Evolutionary conservation across 1,284 basidiomycete genomes (phyloP), one percentile per base, ranked within the genome.

Genomic region (Naganishia sp.): DNA sequence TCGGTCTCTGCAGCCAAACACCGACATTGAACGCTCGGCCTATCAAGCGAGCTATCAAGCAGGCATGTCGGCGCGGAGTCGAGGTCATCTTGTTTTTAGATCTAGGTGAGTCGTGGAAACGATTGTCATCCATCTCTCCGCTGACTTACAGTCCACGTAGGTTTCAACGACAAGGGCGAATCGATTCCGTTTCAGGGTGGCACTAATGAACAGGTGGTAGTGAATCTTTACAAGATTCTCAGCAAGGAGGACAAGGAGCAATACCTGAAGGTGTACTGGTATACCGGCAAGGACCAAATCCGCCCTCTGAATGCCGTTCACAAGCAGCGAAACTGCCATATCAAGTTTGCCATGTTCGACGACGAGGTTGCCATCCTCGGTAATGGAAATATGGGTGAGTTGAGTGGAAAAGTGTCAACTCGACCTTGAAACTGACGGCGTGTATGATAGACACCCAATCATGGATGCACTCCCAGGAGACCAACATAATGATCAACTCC

Each of bases 401-500:
- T 61, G 21, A 25, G 21, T 23, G 5, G 7, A 31, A 18, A 45
- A 16, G 13, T 11, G 6, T 25, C 49, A 15, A n/a, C 13, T 21
- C n/a, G n/a, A 16, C 70, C 59, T 42, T 43, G 21, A 44, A 31
- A 28, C 42, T 31, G 39, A 23, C 28, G 28, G n/a, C 13, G 18
- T 3, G 15, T 21, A 13, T 36, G 36, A n/a, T 25, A 65, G 86
- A 87, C 70, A 85, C 84, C n/a, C 88, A 90, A 74, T 86, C 84
- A 18, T 90, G 88, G 87, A 90, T 85, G 82, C 90, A 91, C 77
- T 87, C 85, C 48, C 87, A 89, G 71, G 89, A 91, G 75, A 84
- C 87, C 72, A 90, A 91, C 74, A 81, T 90, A 66, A 86, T 91
- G 84, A 82, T 90, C 56, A 89, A 91, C 75, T 85, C 82, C 28